Evolutionary conservation across 2,329 filamentous ascomycete species (phyloP).

Genomic region (Fusarium mexicanum): DNA sequence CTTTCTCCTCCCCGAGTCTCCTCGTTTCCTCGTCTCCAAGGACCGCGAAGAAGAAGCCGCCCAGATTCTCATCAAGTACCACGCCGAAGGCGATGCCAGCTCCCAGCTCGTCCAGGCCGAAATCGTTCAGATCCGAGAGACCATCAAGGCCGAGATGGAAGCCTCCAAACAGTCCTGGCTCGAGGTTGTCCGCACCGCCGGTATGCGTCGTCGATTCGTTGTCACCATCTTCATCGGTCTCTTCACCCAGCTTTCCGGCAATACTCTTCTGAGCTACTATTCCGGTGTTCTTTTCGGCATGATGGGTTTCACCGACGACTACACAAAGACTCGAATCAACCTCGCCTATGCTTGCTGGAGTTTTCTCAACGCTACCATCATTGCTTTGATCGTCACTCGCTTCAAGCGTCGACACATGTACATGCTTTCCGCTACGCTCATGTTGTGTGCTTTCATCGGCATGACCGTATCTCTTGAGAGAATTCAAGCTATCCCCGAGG

Average conservation of each 20-base stretch:
- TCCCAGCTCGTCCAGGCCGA: conserved; percentile 67
- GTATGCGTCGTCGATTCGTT: conserved; percentile 59
- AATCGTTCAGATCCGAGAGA: conserved; percentile 67
- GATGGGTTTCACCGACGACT: conserved; percentile 54
- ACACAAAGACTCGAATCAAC: conserved; percentile 58
- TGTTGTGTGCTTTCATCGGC: conserved; percentile 61
- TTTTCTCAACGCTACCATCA: conserved; percentile 53
- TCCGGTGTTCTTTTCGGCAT: conserved; percentile 51
- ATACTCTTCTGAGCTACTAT: conserved; percentile 50
- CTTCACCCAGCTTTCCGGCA: conserved; percentile 64
- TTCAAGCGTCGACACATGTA: conserved; percentile 63
- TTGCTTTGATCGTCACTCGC: conserved; percentile 55
- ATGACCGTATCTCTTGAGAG: conserved; percentile 62
- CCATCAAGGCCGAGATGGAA: conserved; percentile 65
- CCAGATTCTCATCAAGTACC: conserved; percentile 52
- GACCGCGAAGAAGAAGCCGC: conserved; percentile 48
- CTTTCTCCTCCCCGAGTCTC: conserved; percentile 48
- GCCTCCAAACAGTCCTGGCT: conserved; percentile 60
- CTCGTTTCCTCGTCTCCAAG: conserved; percentile 47
- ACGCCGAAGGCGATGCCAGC: conserved; percentile 61
- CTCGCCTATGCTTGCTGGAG: conserved; percentile 57
- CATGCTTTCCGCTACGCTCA: conserved; percentile 57
- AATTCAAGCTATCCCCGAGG: conserved; percentile 47
- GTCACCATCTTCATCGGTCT: conserved; percentile 61
- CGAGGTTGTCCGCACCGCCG: conserved; percentile 60